These are phyloP conservation scores for Gastrodia elata DNA, from an alignment of 106 monocot genomes.

Conservation along the genomic window DNA sequence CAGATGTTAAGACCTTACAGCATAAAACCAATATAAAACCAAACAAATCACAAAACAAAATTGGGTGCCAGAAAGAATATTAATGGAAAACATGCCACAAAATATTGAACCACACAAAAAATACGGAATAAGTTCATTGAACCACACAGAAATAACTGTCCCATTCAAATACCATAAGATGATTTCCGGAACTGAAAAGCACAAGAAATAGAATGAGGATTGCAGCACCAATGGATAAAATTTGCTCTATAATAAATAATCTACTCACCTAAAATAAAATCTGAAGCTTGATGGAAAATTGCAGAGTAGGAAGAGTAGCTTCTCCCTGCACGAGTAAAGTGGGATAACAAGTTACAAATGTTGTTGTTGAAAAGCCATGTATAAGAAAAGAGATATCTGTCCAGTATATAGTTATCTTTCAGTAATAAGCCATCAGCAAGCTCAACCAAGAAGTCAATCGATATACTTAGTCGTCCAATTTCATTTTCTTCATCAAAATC, in stretches of 20 bases:
- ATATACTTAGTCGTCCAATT: slow-evolving; percentile 34
- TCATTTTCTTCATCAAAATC: slow-evolving; percentile 48
- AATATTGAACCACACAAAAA: not conserved
- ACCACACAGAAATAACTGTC: not conserved
- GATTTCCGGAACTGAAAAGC: not conserved
- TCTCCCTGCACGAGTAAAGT: slow-evolving; percentile 25
- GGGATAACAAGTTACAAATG: slow-evolving; percentile 4
- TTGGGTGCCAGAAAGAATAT: not conserved
- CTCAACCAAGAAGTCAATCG: slow-evolving; percentile 66
- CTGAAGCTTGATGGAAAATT: slow-evolving; percentile 66
- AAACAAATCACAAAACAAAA: not conserved
- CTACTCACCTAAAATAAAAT: slow-evolving; percentile 62
- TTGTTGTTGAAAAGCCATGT: not conserved
- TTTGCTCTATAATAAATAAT: not conserved
- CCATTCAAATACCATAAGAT: not conserved
- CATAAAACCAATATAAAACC: too few species aligned
- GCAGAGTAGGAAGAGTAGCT: slow-evolving; percentile 32
- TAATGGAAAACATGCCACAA: not conserved
- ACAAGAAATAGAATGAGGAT: not conserved
- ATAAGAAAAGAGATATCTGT: slow-evolving; percentile 1
- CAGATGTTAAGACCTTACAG: too few species aligned
- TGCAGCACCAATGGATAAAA: not conserved
- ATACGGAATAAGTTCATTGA: not conserved
- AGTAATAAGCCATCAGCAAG: slow-evolving; percentile 18
- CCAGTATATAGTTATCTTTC: slow-evolving; percentile 13